Conservation (phyloP, 495 filamentous ascomycete species). For the Tuber aestivum region DNA sequence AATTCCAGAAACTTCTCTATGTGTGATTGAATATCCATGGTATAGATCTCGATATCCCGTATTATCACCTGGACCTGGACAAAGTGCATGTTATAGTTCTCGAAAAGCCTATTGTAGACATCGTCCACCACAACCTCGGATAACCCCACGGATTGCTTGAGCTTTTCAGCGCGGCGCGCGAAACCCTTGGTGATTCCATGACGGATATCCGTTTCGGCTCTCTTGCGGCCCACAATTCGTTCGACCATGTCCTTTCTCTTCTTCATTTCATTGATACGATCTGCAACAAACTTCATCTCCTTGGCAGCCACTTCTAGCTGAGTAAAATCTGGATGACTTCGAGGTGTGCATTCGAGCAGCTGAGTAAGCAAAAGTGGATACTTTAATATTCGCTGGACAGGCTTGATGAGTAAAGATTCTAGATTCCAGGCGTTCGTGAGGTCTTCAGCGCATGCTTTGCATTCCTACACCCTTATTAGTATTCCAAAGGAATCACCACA, state of each 20-base stretch:
- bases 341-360: constrained; percentile 69
- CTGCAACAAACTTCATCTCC: constrained; percentile 62
- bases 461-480: constrained; percentile 54
- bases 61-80: constrained; percentile 83
- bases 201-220: constrained; percentile 83
- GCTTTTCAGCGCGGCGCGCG: constrained; percentile 74
- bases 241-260: constrained; percentile 83
- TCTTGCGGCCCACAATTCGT: constrained; percentile 76
- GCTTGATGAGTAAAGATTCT: constrained; percentile 90
- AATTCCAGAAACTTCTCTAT: constrained; percentile 60
- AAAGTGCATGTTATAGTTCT: constrained; percentile 61
- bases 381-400: constrained; percentile 83
- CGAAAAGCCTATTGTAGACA: constrained; percentile 65
- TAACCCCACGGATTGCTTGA: constrained; percentile 61
- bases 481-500: constrained; percentile 4
- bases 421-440: constrained; percentile 89
- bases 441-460: constrained; percentile 77
- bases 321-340: constrained; percentile 72
- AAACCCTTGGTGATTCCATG: constrained; percentile 79
- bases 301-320: constrained; percentile 58
- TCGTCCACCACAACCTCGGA: constrained; percentile 68
- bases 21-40: constrained; percentile 59
- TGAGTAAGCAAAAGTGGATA: constrained; percentile 79
- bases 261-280: constrained; percentile 87
- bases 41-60: constrained; percentile 84